A percentile compares a stretch with the other conserved stretches of the same genome.
Evolutionary conservation across 2,329 filamentous ascomycete genomes (phyloP).

Genomic region (Arthrobotrys musiformis): DNA sequence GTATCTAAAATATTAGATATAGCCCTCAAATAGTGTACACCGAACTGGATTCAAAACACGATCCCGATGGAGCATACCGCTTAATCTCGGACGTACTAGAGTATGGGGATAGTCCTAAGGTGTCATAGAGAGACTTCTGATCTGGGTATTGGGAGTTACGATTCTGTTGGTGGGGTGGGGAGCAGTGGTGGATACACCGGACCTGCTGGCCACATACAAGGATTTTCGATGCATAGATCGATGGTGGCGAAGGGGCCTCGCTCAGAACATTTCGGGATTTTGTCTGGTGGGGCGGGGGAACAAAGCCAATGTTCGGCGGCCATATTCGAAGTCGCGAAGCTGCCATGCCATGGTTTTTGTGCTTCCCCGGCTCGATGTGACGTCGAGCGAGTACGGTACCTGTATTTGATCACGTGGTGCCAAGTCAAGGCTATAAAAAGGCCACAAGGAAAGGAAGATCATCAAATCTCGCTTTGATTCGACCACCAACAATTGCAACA

Average conservation of each 20-base stretch:
- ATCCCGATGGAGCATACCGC: constrained; percentile 12
- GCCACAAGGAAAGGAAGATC: too few species aligned
- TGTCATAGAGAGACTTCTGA: constrained; percentile 27
- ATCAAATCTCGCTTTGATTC: background rate
- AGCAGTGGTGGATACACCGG: background rate
- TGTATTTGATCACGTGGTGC: background rate
- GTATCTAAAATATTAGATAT: background rate
- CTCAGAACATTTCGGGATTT: background rate
- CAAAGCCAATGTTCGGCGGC: too few species aligned
- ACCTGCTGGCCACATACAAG: background rate
- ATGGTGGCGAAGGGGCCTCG: background rate
- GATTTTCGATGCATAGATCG: too few species aligned
- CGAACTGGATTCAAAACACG: background rate
- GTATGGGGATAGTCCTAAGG: constrained; percentile 20
- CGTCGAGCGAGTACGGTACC: too few species aligned
- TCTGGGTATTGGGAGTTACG: background rate
- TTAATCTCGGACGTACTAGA: constrained; percentile 39
- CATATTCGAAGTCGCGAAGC: background rate
- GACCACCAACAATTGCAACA: background rate
- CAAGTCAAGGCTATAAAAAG: too few species aligned
- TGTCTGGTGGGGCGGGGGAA: background rate
- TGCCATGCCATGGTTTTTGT: constrained; percentile 13
- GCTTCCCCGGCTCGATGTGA: background rate
- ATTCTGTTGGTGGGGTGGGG: background rate
- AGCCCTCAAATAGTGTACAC: background rate